A percentile compares a stretch with the other conserved stretches of the same genome.
Evolutionary conservation across 306 rosid species (phyloP).

Genomic region (Spatholobus suberectus): DNA sequence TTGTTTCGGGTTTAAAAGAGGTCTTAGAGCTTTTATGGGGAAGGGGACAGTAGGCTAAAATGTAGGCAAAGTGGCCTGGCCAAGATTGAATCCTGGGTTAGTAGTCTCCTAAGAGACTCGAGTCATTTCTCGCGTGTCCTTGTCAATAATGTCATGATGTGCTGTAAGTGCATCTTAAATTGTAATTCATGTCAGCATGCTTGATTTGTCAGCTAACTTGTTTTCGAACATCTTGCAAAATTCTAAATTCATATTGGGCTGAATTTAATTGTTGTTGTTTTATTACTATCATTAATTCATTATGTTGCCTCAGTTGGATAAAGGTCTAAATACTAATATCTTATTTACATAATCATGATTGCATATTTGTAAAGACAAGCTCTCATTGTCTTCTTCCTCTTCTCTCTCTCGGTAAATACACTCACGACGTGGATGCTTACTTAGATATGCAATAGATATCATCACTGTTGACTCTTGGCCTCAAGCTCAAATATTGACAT

Average conservation of each 20-base stretch:
- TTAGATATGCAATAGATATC: background rate
- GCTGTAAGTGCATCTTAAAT: constrained; percentile 9
- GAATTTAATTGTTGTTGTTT: constrained; percentile 19
- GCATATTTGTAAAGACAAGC: background rate
- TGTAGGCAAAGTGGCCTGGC: constrained; percentile 16
- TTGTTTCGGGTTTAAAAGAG: background rate
- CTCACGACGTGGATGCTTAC: no score
- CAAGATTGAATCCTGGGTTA: constrained; percentile 11
- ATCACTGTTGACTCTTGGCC: background rate
- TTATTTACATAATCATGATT: background rate
- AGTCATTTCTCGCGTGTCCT: no score
- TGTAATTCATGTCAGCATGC: constrained; percentile 4
- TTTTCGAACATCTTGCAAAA: background rate
- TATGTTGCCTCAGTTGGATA: background rate
- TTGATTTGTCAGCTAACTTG: background rate
- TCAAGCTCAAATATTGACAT: background rate
- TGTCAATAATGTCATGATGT: background rate
- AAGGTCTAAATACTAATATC: background rate
- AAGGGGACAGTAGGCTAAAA: constrained; percentile 12
- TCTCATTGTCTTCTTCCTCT: background rate
- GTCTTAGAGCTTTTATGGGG: background rate
- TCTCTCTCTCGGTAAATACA: no score
- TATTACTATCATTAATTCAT: background rate
- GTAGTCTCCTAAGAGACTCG: constrained; percentile 21
- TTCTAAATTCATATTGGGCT: constrained; percentile 25